phyloP scores from a whole-genome alignment of 371 early-diverging fungal species.

The Umbelopsis sp. region DNA sequence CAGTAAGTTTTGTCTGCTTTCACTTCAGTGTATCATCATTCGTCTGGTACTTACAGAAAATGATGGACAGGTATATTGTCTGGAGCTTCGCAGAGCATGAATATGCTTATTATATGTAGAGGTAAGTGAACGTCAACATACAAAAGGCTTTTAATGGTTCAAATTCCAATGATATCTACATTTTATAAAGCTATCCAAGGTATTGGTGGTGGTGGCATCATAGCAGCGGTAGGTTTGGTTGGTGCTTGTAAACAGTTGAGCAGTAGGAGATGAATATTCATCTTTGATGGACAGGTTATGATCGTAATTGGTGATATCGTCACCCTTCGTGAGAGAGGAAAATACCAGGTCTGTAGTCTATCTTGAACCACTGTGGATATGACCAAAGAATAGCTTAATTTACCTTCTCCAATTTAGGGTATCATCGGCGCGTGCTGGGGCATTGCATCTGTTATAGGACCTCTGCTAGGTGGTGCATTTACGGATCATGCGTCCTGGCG shows the following conservation, averaged over 20 bases:
- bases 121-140: slow-evolving; percentile 27
- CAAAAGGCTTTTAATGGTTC: no score
- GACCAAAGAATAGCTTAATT: no score
- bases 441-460: slow-evolving; percentile 7
- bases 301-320: slow-evolving; percentile 70
- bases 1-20: slow-evolving; percentile 30
- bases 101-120: slow-evolving; percentile 24
- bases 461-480: slow-evolving; percentile 24
- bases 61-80: not conserved
- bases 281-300: slow-evolving; percentile 27
- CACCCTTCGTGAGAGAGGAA: slow-evolving; percentile 55
- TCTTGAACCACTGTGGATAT: no score
- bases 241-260: no score
- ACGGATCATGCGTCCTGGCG: slow-evolving; percentile 45
- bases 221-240: slow-evolving; percentile 31
- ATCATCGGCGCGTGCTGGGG: slow-evolving; percentile 14
- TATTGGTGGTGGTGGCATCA: slow-evolving; percentile 66
- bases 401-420: not conserved
- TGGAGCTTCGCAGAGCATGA: slow-evolving; percentile 11
- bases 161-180: not conserved
- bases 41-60: not conserved
- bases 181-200: slow-evolving; percentile 43
- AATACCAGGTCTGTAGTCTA: slow-evolving; percentile 47
- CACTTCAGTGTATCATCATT: not conserved
- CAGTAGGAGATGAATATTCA: no score